Percentiles rank a stretch among this genome's conserved stretches.
phyloP scores from a whole-genome alignment of 129 eudicot genomes.

The Pulicaria dysenterica region DNA sequence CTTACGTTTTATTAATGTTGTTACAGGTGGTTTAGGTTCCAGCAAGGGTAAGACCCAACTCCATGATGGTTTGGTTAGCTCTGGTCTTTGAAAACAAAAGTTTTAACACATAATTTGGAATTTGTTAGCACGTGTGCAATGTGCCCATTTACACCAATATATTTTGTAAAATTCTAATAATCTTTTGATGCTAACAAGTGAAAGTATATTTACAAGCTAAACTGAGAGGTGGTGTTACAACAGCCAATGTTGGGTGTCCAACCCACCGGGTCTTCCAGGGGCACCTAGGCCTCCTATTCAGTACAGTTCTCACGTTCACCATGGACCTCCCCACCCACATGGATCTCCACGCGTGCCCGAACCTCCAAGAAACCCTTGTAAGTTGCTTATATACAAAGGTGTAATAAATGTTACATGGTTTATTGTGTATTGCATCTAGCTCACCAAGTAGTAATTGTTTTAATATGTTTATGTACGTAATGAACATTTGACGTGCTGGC shows the following conservation, averaged over 20 bases:
- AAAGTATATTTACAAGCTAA: no score
- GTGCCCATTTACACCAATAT: no score
- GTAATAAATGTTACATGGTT: conserved; percentile 22
- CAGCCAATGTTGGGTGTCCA: conserved; percentile 2
- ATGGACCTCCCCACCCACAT: background rate
- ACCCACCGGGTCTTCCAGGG: conserved; percentile 22
- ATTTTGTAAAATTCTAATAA: no score
- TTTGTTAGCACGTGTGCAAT: no score
- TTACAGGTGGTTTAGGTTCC: no score
- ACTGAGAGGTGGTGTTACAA: no score
- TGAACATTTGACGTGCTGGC: background rate
- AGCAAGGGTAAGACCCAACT: no score
- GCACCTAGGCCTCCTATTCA: conserved; percentile 1
- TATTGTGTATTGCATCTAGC: conserved; percentile 5
- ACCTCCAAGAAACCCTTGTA: conserved; percentile 14
- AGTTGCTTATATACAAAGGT: conserved; percentile 12
- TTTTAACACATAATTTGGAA: no score
- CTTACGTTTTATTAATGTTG: no score
- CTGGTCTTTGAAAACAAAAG: no score
- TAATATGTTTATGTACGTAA: background rate
- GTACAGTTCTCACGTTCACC: background rate
- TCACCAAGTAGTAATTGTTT: background rate
- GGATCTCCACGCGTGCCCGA: conserved; percentile 9
- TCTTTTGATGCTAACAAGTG: no score
- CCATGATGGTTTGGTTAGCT: no score